phyloP scores from a whole-genome alignment of 148 eudicot genomes.

The Diospyros kaki region DNA sequence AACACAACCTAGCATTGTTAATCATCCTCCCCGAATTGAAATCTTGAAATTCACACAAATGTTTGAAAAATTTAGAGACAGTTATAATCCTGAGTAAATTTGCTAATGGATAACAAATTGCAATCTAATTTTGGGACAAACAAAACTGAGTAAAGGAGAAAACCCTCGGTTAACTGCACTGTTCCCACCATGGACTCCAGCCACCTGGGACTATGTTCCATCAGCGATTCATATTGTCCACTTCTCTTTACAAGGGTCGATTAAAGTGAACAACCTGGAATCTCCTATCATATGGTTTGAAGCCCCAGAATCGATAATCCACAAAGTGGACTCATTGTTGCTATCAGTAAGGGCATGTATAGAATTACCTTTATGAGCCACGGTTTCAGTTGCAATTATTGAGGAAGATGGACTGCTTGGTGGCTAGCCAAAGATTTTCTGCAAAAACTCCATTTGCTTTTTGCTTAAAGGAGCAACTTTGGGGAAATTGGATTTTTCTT shows the following conservation, averaged over 20 bases:
- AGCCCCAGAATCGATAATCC: neutral
- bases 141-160: neutral
- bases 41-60: neutral
- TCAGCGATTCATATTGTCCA: neutral
- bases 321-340: neutral
- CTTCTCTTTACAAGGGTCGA: neutral
- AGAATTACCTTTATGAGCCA: neutral
- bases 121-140: neutral
- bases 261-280: neutral
- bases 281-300: neutral
- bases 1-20: neutral
- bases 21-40: neutral
- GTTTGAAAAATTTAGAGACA: neutral
- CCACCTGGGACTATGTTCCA: neutral
- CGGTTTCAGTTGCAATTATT: neutral
- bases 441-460: neutral
- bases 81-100: neutral
- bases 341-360: neutral
- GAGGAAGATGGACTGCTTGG: neutral
- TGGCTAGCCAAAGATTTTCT: neutral
- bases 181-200: neutral
- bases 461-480: neutral
- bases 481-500: neutral
- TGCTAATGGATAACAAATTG: neutral
- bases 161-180: neutral